A percentile compares a stretch with the other conserved stretches of the same genome.
These are phyloP conservation scores for Oryza meridionalis DNA, from an alignment of 176 grass and related monocot species.

Conservation along the genomic window DNA sequence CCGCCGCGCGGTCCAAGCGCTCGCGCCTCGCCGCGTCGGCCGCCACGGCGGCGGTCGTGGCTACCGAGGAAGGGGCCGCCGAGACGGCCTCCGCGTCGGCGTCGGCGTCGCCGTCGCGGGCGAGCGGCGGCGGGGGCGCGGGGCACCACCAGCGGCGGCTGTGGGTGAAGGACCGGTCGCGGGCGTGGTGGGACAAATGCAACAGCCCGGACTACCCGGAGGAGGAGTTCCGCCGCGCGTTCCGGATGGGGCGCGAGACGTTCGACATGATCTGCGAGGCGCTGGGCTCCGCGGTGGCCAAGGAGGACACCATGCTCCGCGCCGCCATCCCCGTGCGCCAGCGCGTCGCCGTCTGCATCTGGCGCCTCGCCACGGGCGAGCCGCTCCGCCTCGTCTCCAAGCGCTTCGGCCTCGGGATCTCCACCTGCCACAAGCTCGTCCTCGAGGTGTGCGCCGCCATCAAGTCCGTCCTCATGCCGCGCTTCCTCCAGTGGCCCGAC, in stretches of 20 bases:
- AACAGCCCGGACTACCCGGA: conserved; percentile 78
- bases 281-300: conserved; percentile 79
- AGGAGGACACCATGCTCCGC: conserved; percentile 97
- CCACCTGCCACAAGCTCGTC: conserved; percentile 96
- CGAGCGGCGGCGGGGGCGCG: too few species aligned
- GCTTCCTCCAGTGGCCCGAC: conserved; percentile 87
- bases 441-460: conserved; percentile 93
- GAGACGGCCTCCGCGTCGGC: conserved; percentile 9
- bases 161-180: conserved; percentile 93
- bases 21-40: conserved; percentile 37
- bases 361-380: conserved; percentile 92
- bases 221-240: conserved; percentile 70
- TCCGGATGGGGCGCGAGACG: conserved; percentile 78
- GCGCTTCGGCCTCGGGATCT: conserved; percentile 95
- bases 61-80: background rate
- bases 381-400: conserved; percentile 94
- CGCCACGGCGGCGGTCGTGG: conserved; percentile 10
- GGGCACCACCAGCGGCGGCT: conserved; percentile 69
- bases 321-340: conserved; percentile 88
- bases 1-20: conserved; percentile 49
- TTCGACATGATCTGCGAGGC: conserved; percentile 93
- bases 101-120: background rate
- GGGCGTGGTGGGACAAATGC: conserved; percentile 85
- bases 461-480: conserved; percentile 84
- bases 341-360: conserved; percentile 94